Evolutionary conservation across 169 alveolate species (phyloP).

Genomic region (Plasmodium adleri): DNA sequence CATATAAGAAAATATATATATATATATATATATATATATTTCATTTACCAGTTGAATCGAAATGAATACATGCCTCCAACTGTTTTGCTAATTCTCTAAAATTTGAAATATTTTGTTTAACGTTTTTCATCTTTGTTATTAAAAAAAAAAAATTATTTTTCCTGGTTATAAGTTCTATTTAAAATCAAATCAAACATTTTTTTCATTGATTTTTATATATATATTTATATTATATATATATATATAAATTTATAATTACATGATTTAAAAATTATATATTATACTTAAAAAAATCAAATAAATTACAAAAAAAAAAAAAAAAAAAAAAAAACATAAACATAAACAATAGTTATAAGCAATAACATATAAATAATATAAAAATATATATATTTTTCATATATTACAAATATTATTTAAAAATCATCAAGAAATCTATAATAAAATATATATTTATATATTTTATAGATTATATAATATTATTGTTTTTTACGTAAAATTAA

Average conservation of each 20-base stretch:
- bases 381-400: no score
- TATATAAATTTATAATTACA: background rate
- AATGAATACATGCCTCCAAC: slow-evolving; percentile 64
- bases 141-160: slow-evolving; percentile 11
- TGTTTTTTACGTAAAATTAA: no score
- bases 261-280: no score
- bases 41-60: slow-evolving; percentile 53
- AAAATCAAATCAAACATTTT: background rate
- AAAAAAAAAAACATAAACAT: no score
- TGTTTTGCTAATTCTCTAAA: slow-evolving; percentile 69
- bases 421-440: no score
- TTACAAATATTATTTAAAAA: no score
- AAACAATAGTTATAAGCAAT: no score
- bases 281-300: no score
- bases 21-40: background rate
- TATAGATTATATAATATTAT: no score
- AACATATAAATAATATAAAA: no score
- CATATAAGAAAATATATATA: background rate
- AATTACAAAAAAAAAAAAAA: no score
- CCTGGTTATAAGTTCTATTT: background rate
- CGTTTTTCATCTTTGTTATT: slow-evolving; percentile 50
- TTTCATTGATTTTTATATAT: background rate
- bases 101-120: slow-evolving; percentile 45
- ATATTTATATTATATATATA: background rate
- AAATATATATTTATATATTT: no score